Evolutionary conservation across 1,139 yeast species (phyloP).

Genomic region (Pichia sp.): DNA sequence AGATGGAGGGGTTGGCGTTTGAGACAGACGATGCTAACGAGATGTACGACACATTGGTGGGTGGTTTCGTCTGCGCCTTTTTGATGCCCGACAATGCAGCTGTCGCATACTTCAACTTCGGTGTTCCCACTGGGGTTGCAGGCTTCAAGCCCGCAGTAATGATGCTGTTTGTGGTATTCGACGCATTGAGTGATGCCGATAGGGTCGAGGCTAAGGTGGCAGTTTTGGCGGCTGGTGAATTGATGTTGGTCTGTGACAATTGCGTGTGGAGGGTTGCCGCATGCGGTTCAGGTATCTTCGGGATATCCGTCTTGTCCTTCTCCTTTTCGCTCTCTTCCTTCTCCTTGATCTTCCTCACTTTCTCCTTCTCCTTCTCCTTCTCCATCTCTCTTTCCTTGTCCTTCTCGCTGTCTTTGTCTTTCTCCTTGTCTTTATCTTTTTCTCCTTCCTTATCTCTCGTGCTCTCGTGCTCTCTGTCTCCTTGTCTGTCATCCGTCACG

Average conservation of each 20-base stretch:
- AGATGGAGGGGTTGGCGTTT: not conserved
- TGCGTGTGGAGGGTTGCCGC: conserved; percentile 15
- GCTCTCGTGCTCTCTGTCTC: conserved; percentile 15
- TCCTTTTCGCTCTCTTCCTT: conserved; percentile 7
- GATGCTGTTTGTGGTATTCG: conserved; percentile 9
- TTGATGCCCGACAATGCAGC: conserved; percentile 27
- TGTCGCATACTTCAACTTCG: conserved; percentile 33
- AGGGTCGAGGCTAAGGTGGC: conserved; percentile 13
- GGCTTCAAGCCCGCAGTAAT: conserved; percentile 22
- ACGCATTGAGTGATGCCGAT: conserved; percentile 11
- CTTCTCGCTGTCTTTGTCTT: conserved; percentile 8
- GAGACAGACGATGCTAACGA: conserved; percentile 13
- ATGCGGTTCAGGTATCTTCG: not conserved
- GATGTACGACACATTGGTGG: conserved; percentile 8
- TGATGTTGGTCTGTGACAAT: conserved; percentile 17
- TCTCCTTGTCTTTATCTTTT: conserved; percentile 10
- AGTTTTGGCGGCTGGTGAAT: conserved; percentile 19
- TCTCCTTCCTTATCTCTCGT: conserved; percentile 18
- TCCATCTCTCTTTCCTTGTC: conserved; percentile 1
- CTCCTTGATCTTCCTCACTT: conserved; percentile 9
- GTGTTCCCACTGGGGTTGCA: conserved; percentile 30
- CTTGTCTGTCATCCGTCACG: conserved; percentile 9
- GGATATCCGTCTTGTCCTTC: not conserved
- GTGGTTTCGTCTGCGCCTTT: conserved; percentile 13
- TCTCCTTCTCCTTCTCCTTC: conserved; percentile 11